These are phyloP conservation scores for Sungouiella thailandica DNA, from an alignment of 805 yeast species.

Conservation along the genomic window DNA sequence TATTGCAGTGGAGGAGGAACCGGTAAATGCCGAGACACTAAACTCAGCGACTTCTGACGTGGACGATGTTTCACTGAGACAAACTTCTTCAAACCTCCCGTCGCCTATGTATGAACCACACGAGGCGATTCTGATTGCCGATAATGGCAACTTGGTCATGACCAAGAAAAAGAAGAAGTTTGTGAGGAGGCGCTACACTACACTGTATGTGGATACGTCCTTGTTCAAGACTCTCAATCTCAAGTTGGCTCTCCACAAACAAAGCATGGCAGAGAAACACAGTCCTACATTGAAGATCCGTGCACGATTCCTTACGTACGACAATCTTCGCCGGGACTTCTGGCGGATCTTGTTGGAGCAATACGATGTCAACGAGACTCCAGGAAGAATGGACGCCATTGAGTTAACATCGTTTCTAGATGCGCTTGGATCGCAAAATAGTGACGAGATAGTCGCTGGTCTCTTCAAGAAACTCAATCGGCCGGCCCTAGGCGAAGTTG, in stretches of 20 bases:
- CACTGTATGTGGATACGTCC: conserved; percentile 33
- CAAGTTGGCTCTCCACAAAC: conserved; percentile 25
- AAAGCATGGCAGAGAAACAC: conserved; percentile 32
- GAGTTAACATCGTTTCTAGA: conserved; percentile 66
- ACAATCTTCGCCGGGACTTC: conserved; percentile 56
- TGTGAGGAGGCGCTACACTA: conserved; percentile 26
- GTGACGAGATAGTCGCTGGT: conserved; percentile 49
- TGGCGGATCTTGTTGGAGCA: conserved; percentile 62
- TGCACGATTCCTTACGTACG: conserved; percentile 65
- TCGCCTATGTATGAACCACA: conserved; percentile 10
- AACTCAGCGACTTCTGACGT: not conserved
- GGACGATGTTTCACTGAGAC: not conserved
- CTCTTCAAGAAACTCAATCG: conserved; percentile 46
- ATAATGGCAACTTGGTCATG: conserved; percentile 28
- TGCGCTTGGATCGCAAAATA: conserved; percentile 48
- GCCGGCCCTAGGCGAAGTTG: conserved; percentile 44
- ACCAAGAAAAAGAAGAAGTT: conserved; percentile 25
- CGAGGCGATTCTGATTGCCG: conserved; percentile 19
- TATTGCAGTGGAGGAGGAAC: conserved; percentile 25
- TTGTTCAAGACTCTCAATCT: conserved; percentile 40
- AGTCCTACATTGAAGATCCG: conserved; percentile 54
- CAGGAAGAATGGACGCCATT: conserved; percentile 41
- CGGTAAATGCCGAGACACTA: not conserved
- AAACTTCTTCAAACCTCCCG: not conserved
- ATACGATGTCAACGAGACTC: conserved; percentile 39